These are phyloP conservation scores for Penicillium cinerascens DNA, from an alignment of 495 filamentous ascomycete species.

Conservation along the genomic window DNA sequence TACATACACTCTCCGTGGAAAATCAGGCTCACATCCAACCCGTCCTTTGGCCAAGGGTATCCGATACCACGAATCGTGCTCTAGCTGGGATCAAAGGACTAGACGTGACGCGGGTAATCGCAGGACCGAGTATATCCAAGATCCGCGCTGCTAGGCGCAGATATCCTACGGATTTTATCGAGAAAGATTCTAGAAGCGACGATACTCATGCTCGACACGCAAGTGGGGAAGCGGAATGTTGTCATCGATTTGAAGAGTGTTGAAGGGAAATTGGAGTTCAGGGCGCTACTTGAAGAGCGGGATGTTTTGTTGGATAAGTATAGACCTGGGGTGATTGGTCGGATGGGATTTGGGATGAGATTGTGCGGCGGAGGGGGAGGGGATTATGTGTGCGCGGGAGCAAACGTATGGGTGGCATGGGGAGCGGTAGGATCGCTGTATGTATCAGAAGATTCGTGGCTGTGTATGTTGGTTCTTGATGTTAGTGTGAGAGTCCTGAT, in stretches of 20 bases:
- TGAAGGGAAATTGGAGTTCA: constrained; percentile 37
- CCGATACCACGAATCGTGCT: neutral
- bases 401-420: constrained; percentile 59
- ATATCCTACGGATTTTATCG: constrained; percentile 55
- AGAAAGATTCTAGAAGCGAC: constrained; percentile 48
- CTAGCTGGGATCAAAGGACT: constrained; percentile 35
- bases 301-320: constrained; percentile 60
- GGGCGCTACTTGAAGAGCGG: constrained; percentile 44
- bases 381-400: constrained; percentile 45
- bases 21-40: neutral
- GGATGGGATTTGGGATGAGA: constrained; percentile 43
- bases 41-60: neutral
- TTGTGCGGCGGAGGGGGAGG: constrained; percentile 27
- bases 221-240: constrained; percentile 54
- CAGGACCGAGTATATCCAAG: constrained; percentile 51
- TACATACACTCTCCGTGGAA: neutral
- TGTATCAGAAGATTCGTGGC: constrained; percentile 57
- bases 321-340: constrained; percentile 49
- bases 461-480: neutral
- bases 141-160: constrained; percentile 54
- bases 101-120: constrained; percentile 52
- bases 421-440: constrained; percentile 46
- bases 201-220: constrained; percentile 46
- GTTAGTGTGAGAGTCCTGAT: neutral
- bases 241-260: constrained; percentile 46